Conservation (phyloP, 192 early-diverging fungal species). For the Backusella parvicylindrica region DNA sequence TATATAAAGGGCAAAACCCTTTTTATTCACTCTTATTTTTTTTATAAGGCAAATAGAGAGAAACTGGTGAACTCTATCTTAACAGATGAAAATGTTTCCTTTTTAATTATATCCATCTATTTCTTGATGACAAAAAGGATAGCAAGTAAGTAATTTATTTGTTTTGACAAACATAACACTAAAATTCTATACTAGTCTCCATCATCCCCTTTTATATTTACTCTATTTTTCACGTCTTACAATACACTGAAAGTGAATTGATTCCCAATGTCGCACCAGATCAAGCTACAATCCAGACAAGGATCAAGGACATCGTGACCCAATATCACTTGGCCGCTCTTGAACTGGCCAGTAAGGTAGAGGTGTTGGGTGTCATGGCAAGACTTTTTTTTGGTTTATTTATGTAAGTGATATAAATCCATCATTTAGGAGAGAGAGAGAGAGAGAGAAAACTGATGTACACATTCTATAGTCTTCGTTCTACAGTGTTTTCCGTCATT, state of each 20-base stretch:
- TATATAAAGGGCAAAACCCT: neutral
- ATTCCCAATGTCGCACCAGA: conserved; percentile 21
- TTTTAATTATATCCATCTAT: conserved; percentile 23
- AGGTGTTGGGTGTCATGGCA: conserved; percentile 69
- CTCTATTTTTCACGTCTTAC: conserved; percentile 25
- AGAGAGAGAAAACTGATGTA: neutral
- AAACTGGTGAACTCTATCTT: conserved; percentile 3
- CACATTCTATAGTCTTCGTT: conserved; percentile 27
- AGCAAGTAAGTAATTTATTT: conserved; percentile 13
- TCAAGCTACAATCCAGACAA: conserved; percentile 35
- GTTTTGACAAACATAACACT: neutral
- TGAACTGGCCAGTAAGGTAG: conserved; percentile 56
- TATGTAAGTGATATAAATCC: too few species aligned
- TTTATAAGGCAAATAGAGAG: conserved; percentile 6
- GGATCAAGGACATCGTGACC: conserved; percentile 44
- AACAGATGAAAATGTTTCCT: conserved; percentile 28
- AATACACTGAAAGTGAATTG: conserved; percentile 11
- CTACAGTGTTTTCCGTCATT: conserved; percentile 33
- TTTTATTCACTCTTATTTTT: neutral
- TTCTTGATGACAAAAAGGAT: conserved; percentile 23
- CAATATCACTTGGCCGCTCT: conserved; percentile 60
- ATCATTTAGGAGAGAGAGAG: too few species aligned
- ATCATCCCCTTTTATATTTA: conserved; percentile 24
- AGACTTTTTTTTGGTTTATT: conserved; percentile 49
- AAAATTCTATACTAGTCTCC: conserved; percentile 6